A percentile compares a stretch with the other conserved stretches of the same genome.
Evolutionary conservation across 768 basidiomycete species (phyloP).

Genomic region (Lentinula sp.): DNA sequence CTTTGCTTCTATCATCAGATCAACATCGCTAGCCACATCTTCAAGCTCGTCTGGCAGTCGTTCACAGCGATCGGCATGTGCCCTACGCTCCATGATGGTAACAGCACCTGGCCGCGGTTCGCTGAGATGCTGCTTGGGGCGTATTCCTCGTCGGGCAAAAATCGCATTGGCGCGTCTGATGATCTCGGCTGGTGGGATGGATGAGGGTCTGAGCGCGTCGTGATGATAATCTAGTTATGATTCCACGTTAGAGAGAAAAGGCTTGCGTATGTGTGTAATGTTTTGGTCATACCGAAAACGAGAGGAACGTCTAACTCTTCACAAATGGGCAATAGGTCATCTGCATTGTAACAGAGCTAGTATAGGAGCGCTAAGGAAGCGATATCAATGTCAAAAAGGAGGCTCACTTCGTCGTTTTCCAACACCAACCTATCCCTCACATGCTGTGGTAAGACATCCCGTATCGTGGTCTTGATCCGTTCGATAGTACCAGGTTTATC

Average conservation of each 20-base stretch:
- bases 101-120: conserved; percentile 84
- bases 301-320: conserved; percentile 76
- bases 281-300: conserved; percentile 44
- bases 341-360: conserved; percentile 79
- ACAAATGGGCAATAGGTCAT: conserved; percentile 83
- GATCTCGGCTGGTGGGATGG: conserved; percentile 55
- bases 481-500: conserved; percentile 69
- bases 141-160: conserved; percentile 72
- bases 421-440: conserved; percentile 73
- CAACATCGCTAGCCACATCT: conserved; percentile 54
- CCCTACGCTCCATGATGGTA: conserved; percentile 78
- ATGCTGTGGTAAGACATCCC: conserved; percentile 46
- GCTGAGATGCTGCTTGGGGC: conserved; percentile 88
- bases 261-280: conserved; percentile 22
- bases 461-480: conserved; percentile 69
- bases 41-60: conserved; percentile 52
- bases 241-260: conserved; percentile 15
- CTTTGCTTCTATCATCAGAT: conserved; percentile 92
- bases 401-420: conserved; percentile 87
- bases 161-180: conserved; percentile 72
- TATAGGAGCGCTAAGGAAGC: neutral
- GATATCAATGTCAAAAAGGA: neutral
- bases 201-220: conserved; percentile 60
- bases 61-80: conserved; percentile 81
- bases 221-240: conserved; percentile 65